These are phyloP conservation scores for Cucumis hystrix DNA, from an alignment of 306 rosid species.

Conservation along the genomic window DNA sequence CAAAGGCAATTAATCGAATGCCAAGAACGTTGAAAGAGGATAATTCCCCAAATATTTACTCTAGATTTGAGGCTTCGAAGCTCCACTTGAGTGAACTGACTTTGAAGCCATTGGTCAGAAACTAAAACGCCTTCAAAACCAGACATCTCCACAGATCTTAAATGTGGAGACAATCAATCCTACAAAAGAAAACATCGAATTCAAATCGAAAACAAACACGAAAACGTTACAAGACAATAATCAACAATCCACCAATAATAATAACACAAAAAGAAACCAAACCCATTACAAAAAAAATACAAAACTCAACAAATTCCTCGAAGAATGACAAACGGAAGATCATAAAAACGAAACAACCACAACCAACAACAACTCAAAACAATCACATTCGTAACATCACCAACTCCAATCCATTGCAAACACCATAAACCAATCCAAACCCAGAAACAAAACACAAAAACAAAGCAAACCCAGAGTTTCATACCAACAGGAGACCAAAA, in stretches of 20 bases:
- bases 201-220: not conserved
- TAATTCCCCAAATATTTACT: conserved; percentile 21
- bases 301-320: not conserved
- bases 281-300: not conserved
- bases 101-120: conserved; percentile 85
- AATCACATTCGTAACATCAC: not conserved
- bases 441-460: conserved; percentile 11
- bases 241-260: not conserved
- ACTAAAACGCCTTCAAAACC: conserved; percentile 69
- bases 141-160: conserved; percentile 40
- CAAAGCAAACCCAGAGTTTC: conserved; percentile 15
- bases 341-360: not conserved
- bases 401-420: not conserved
- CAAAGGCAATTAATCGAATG: not conserved
- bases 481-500: conserved; percentile 11
- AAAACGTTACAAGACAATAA: not conserved
- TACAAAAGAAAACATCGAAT: not conserved
- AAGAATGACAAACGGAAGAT: not conserved
- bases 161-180: conserved; percentile 1
- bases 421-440: conserved; percentile 3
- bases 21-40: not conserved
- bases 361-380: not conserved
- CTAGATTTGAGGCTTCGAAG: conserved; percentile 74
- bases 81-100: conserved; percentile 93
- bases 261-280: not conserved